Base-by-base conservation (phyloP, 2,329 filamentous ascomycete species). In the Paecilomyces niveus region DNA sequence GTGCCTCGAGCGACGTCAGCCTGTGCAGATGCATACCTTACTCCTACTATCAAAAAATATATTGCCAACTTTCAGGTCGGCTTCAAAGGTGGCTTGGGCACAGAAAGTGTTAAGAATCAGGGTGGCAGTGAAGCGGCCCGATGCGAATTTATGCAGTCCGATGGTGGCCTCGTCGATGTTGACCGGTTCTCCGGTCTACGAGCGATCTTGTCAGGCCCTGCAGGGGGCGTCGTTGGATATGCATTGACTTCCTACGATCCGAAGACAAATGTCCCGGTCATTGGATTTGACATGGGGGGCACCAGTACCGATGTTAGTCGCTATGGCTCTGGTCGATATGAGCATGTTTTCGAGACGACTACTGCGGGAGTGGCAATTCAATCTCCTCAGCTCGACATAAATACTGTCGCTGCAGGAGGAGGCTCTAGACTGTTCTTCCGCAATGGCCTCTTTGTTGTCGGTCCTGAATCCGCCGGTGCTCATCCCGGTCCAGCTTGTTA, bases 101-200 rank as follows among this genome's bases (percentile, higher is more conserved):
- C 85, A 0, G 84, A 87, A 65, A 90, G 86, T 60, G 88, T 94
- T 3, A 86, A 88, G 71, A 78, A 84, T 15, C 83, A 87, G 60
- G 73, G 78, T 29, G 88, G 87, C 0, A 73, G 79, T 4, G 88
- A 83, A 65, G 89, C 88, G 3, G 88, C 90, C 1, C 81, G 91
- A 58, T 96, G 91, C 75, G 92, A 96, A 70, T 96, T 97, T 65
- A 96, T 96, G 92, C 91, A 96, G 72, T 92, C 88, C 9, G 90
- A 95, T 63, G 90, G 90, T 29, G 84, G 83, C 1, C 72, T 86
- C 2, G 82, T 85, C 1, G 70, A 75, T 57, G 69, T 76, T 10
- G 63, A 67, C 35, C 66, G 78, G 66, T 96, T 97, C 68, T 92
- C 89, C 0, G 92, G 92, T 0, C 77, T 96, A 3, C 87, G 88